These are phyloP conservation scores for Rhizophagus prolifer DNA, from an alignment of 192 early-diverging fungal genomes.

Conservation along the genomic window DNA sequence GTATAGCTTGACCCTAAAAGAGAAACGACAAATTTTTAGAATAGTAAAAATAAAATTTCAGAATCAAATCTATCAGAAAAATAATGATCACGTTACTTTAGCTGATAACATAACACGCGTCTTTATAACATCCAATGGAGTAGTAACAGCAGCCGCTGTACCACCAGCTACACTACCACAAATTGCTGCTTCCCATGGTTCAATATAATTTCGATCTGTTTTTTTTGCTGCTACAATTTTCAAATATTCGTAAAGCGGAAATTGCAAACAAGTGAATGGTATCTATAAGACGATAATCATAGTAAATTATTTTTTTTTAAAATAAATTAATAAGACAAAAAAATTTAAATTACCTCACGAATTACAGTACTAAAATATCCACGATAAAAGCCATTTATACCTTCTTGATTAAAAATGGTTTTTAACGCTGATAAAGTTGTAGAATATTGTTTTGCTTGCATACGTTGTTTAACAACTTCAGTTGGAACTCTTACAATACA, in stretches of 20 bases:
- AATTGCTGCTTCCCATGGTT: conserved; percentile 81
- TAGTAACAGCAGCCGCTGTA: conserved; percentile 85
- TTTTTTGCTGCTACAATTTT: conserved; percentile 61
- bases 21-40: conserved; percentile 21
- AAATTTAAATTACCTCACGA: conserved; percentile 61
- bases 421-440: conserved; percentile 63
- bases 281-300: conserved; percentile 56
- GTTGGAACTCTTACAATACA: conserved; percentile 93
- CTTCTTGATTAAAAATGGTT: conserved; percentile 67
- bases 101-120: conserved; percentile 94
- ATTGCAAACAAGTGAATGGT: conserved; percentile 96
- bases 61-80: conserved; percentile 3
- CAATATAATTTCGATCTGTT: conserved; percentile 44
- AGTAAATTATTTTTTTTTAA: background rate
- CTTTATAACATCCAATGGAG: conserved; percentile 95
- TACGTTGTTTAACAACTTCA: conserved; percentile 92
- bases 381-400: conserved; percentile 85
- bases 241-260: conserved; percentile 90
- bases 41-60: background rate
- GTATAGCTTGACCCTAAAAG: conserved; percentile 42
- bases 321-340: background rate
- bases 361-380: conserved; percentile 91
- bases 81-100: conserved; percentile 43
- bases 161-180: conserved; percentile 90
- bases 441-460: conserved; percentile 83